phyloP scores from a whole-genome alignment of 2,329 filamentous ascomycete species.

The Microcyclospora tardicrescens region DNA sequence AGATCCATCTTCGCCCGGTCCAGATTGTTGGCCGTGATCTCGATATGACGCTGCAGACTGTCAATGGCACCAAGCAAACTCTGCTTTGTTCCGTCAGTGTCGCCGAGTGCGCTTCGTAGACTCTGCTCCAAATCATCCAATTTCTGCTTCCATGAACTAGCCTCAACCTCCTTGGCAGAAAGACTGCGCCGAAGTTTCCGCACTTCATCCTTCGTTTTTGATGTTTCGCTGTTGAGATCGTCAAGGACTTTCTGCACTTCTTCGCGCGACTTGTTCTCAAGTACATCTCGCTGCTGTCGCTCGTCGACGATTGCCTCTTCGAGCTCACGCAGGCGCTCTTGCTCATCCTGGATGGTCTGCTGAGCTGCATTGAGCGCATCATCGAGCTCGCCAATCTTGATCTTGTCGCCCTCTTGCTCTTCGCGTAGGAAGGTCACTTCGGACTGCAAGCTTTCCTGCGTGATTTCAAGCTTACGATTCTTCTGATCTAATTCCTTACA shows the following conservation, averaged over 20 bases:
- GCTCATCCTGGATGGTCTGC: slow-evolving; percentile 68
- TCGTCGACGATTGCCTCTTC: slow-evolving; percentile 62
- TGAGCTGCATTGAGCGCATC: slow-evolving; percentile 68
- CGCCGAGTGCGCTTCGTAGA: slow-evolving; percentile 73
- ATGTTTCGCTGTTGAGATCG: slow-evolving; percentile 76
- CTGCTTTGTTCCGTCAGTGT: slow-evolving; percentile 73
- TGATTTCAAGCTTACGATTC: slow-evolving; percentile 73
- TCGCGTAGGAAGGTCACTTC: slow-evolving; percentile 93
- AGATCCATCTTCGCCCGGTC: slow-evolving; percentile 64
- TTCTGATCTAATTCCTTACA: slow-evolving; percentile 78
- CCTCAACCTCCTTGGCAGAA: slow-evolving; percentile 74
- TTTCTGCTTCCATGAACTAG: slow-evolving; percentile 80
- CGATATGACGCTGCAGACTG: slow-evolving; percentile 77
- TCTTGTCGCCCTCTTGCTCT: slow-evolving; percentile 95
- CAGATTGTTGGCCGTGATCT: slow-evolving; percentile 70
- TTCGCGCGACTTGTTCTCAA: slow-evolving; percentile 81
- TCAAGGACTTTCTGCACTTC: slow-evolving; percentile 89
- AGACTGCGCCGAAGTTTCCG: slow-evolving; percentile 71
- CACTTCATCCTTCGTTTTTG: slow-evolving; percentile 72
- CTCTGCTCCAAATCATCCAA: slow-evolving; percentile 82
- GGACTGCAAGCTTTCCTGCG: slow-evolving; percentile 81
- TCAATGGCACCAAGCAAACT: slow-evolving; percentile 71
- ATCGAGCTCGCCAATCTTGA: slow-evolving; percentile 89
- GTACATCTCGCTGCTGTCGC: slow-evolving; percentile 70
- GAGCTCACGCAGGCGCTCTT: slow-evolving; percentile 47